Base-by-base conservation (phyloP, 1,284 basidiomycete species). In the Irpex sp. region DNA sequence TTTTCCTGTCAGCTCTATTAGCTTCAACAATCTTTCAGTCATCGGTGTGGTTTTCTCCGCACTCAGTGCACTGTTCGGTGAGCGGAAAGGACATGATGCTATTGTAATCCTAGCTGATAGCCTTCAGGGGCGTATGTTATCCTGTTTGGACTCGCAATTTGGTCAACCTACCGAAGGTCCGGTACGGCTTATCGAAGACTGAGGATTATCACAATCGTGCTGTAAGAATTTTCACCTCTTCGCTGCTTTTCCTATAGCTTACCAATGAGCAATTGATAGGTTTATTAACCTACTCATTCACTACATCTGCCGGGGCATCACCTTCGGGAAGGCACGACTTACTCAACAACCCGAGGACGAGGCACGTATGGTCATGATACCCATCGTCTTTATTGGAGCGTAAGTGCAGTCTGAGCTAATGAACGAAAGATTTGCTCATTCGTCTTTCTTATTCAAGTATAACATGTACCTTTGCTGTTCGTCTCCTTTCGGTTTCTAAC, bases 61-160 rank as follows among this genome's bases (percentile, higher is more conserved):
- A 24, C 65, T 72, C n/a, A 69, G 66, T 43, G 71, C 71, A 15
- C 58, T 70, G 2, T 67, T 62, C 24, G 69, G 69, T 70, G 59
- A 13, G 65, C 45, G 11, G 32, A 32, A 5, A 32, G 7, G 32
- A n/a, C n/a, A n/a, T n/a, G n/a, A n/a, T n/a, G n/a, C n/a, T 20
- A 32, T 15, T 3, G 10, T 18, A 6, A 22, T 27, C 62, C 38
- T 6, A 13, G 18, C 27, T 64, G 20, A 43, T 15, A 42, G 32
- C 32, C 27, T 13, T 13, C 62, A 66, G 65, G 65, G 11, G 65
- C 44, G 10, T 66, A 66, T 56, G 49, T 66, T 10, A 49, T 66
- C 7, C 24, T 66, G 20, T 66, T 66, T 42, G 44, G 44, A 13
- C 65, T 66, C 44, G 65, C 65, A 11, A 9, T 66, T 24, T 66